A percentile compares a stretch with the other conserved stretches of the same genome.
Conservation (phyloP, 495 filamentous ascomycete species). For the Annulohypoxylon nitens region DNA sequence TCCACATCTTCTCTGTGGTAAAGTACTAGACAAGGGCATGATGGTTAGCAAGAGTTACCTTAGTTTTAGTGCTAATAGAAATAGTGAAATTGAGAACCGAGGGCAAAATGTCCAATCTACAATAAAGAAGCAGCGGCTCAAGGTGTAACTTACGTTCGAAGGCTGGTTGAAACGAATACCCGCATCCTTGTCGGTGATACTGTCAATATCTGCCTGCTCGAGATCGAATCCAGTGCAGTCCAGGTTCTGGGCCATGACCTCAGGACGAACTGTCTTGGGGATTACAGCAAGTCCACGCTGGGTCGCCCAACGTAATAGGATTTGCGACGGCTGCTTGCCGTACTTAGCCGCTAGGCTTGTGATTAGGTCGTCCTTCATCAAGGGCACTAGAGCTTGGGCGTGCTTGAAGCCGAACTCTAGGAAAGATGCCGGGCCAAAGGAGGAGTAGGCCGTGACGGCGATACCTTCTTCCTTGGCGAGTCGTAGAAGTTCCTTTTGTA, state of each 20-base stretch:
- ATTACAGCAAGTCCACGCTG: conserved; percentile 93
- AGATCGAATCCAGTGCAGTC: conserved; percentile 77
- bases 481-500: conserved; percentile 79
- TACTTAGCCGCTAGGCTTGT: conserved; percentile 76
- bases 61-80: conserved; percentile 55
- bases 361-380: conserved; percentile 78
- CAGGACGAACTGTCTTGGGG: conserved; percentile 79
- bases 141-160: conserved; percentile 66
- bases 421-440: conserved; percentile 89
- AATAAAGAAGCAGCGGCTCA: conserved; percentile 46
- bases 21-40: conserved; percentile 57
- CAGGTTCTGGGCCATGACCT: conserved; percentile 71
- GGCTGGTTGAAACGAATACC: conserved; percentile 88
- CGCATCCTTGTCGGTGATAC: conserved; percentile 75
- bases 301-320: conserved; percentile 93
- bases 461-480: conserved; percentile 80
- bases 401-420: conserved; percentile 81
- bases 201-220: conserved; percentile 71
- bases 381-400: conserved; percentile 72
- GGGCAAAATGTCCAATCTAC: neutral
- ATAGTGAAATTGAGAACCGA: neutral
- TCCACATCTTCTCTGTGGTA: conserved; percentile 64
- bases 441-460: conserved; percentile 88
- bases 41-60: conserved; percentile 34
- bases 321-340: conserved; percentile 82